These are phyloP conservation scores for Beauveria rudraprayagi DNA, from an alignment of 2,329 filamentous ascomycete species.

Conservation along the genomic window DNA sequence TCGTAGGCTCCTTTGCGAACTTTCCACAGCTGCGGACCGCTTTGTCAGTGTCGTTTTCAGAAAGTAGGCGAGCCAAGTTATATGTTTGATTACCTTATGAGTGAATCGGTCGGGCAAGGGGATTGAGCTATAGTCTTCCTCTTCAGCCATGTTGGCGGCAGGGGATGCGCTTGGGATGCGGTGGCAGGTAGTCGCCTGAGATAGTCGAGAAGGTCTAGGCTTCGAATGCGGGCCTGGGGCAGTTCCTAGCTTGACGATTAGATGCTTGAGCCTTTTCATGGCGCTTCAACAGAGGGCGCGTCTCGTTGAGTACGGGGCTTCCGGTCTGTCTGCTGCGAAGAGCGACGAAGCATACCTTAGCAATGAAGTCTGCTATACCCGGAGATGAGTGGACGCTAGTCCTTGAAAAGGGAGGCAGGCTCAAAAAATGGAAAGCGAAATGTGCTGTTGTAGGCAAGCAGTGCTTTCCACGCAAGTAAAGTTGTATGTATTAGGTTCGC, in stretches of 20 bases:
- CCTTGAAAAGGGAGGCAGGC: neutral
- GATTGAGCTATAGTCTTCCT: constrained; percentile 75
- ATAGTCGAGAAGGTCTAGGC: neutral
- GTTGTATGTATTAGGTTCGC: neutral
- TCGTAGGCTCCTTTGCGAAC: constrained; percentile 93
- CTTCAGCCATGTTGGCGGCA: constrained; percentile 61
- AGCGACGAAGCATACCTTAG: constrained; percentile 1
- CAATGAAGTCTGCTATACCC: neutral
- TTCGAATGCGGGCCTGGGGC: neutral
- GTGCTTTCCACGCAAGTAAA: constrained; percentile 1
- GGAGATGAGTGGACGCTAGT: neutral
- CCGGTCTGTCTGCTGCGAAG: neutral
- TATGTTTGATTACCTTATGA: constrained; percentile 56
- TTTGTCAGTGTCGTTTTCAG: neutral
- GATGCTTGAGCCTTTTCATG: constrained; percentile 9
- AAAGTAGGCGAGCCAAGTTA: neutral
- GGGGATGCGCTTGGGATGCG: constrained; percentile 3
- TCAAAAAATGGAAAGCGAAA: neutral
- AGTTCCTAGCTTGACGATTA: constrained; percentile 4
- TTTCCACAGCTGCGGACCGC: constrained; percentile 68
- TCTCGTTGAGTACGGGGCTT: neutral
- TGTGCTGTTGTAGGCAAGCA: neutral
- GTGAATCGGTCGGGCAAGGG: constrained; percentile 72
- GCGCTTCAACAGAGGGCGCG: neutral
- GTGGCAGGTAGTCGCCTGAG: neutral